Conservation (phyloP, 257 asterid species). For the Penstemon newberryi region DNA sequence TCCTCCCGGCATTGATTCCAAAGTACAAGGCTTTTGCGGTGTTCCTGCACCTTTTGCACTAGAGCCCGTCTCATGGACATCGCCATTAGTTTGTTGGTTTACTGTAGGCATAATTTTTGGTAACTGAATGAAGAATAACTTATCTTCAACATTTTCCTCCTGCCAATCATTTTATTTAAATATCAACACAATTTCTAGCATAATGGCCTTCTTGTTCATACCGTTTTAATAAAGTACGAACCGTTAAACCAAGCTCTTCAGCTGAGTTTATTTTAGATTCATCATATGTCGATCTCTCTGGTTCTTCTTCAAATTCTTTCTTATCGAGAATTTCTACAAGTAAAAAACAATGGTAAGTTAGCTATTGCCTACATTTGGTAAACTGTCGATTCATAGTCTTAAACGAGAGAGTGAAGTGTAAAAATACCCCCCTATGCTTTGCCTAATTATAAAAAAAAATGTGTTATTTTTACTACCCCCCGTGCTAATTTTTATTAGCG, state of each 20-base stretch:
- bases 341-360: constrained; percentile 3
- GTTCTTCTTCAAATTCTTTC: constrained; percentile 68
- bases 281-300: constrained; percentile 36
- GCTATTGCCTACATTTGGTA: neutral
- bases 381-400: neutral
- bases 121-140: constrained; percentile 64
- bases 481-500: neutral
- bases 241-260: constrained; percentile 67
- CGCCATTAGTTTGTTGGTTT: constrained; percentile 35
- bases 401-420: neutral
- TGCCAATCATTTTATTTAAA: constrained; percentile 32
- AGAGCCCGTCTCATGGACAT: constrained; percentile 29
- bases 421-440: neutral
- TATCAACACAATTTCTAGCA: constrained; percentile 5
- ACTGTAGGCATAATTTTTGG: constrained; percentile 54
- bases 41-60: constrained; percentile 25
- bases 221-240: constrained; percentile 31
- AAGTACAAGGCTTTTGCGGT: constrained; percentile 31
- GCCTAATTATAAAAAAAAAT: no score
- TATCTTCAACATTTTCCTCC: constrained; percentile 54
- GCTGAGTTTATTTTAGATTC: constrained; percentile 48
- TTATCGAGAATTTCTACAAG: constrained; percentile 65
- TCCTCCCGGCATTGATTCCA: constrained; percentile 60
- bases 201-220: neutral
- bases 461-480: neutral